Evolutionary conservation across 495 filamentous ascomycete species (phyloP).

Genomic region (Aspergillus leporis): DNA sequence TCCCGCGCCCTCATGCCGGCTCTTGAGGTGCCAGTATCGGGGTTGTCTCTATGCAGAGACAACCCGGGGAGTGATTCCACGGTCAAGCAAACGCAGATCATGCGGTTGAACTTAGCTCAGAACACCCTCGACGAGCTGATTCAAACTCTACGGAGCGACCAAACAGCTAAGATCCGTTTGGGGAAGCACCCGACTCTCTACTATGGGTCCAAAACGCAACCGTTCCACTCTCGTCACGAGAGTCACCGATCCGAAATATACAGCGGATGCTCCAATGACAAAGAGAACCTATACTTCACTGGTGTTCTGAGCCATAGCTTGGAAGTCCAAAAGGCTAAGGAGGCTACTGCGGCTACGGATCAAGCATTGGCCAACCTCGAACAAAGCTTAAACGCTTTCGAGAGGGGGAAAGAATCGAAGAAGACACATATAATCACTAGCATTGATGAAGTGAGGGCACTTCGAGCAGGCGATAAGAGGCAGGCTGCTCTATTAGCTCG

Average conservation of each 20-base stretch:
- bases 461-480: slow-evolving; percentile 31
- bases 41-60: slow-evolving; percentile 49
- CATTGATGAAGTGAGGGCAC: slow-evolving; percentile 38
- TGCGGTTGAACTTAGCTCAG: slow-evolving; percentile 67
- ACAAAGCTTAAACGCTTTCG: slow-evolving; percentile 47
- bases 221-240: slow-evolving; percentile 49
- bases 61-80: slow-evolving; percentile 31
- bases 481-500: slow-evolving; percentile 27
- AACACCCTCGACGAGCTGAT: slow-evolving; percentile 71
- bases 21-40: slow-evolving; percentile 47
- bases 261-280: slow-evolving; percentile 33
- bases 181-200: slow-evolving; percentile 51
- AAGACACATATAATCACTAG: slow-evolving; percentile 47
- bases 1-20: slow-evolving; percentile 38
- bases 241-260: slow-evolving; percentile 56
- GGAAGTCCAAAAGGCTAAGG: slow-evolving; percentile 56
- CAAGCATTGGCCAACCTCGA: slow-evolving; percentile 58
- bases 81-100: slow-evolving; percentile 48
- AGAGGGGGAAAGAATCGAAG: slow-evolving; percentile 55
- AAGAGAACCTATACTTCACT: slow-evolving; percentile 51
- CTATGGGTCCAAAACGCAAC: slow-evolving; percentile 53
- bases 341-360: slow-evolving; percentile 52
- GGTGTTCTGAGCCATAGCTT: slow-evolving; percentile 58
- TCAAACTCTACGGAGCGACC: slow-evolving; percentile 61
- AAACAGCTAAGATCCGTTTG: slow-evolving; percentile 52